Evolutionary conservation across 306 rosid species (phyloP).

Genomic region (Vigna reflexopilosa): DNA sequence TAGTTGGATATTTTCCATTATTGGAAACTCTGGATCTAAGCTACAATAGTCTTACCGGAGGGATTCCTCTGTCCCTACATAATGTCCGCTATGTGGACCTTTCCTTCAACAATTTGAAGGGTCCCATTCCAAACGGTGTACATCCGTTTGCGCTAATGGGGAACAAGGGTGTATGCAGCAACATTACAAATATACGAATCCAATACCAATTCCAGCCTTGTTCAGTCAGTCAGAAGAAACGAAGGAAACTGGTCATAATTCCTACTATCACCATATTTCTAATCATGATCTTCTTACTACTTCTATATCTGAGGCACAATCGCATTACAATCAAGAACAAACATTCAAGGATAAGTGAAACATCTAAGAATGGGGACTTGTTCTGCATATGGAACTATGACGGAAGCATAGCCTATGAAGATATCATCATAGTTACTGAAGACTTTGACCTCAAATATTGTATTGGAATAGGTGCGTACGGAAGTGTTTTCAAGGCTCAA

Average conservation of each 20-base stretch:
- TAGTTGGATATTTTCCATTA: not conserved
- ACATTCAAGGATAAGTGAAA: not conserved
- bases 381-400: conserved; percentile 9
- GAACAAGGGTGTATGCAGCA: not conserved
- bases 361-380: not conserved
- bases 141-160: not conserved
- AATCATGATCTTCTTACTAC: not conserved
- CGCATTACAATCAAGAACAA: not conserved
- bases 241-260: not conserved
- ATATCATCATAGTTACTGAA: not conserved
- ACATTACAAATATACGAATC: not conserved
- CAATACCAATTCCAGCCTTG: not conserved
- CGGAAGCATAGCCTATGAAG: conserved; percentile 17
- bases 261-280: not conserved
- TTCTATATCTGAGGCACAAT: not conserved
- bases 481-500: conserved; percentile 32
- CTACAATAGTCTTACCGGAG: not conserved
- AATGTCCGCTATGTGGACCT: no score
- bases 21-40: not conserved
- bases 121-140: not conserved
- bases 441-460: conserved; percentile 9
- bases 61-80: no score
- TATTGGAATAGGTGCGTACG: conserved; percentile 38
- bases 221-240: not conserved
- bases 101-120: not conserved